Evolutionary conservation across 371 early-diverging fungal genomes (phyloP), one percentile per base, ranked within the genome.

Genomic region (Dinochytrium kinnereticum): DNA sequence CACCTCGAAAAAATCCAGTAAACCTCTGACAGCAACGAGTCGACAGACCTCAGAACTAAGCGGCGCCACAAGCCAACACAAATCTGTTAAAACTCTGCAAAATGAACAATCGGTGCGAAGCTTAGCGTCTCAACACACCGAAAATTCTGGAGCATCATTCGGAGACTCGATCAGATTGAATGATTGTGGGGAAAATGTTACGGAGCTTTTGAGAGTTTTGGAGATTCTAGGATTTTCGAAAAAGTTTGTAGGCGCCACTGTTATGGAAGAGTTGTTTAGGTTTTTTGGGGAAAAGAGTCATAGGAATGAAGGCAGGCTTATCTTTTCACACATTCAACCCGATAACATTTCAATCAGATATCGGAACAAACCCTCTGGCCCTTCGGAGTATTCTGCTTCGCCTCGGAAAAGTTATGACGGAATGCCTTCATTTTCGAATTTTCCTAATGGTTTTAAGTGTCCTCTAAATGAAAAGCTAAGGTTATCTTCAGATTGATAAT

Each of bases 401-500:
- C 10, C 5, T 53, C 26, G 17, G 10, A 13, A 21, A 13, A 24
- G n/a, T 53, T 26, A n/a, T 26, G 5, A 53, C 55, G 24, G 26
- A 53, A 53, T 5, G 5, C 5, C 24, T 53, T 13, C n/a, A 26
- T n/a, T 53, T n/a, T 53, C 7, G 24, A 26, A 24, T 53, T 5
- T 5, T 53, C 5, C 26, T 53, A 13, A 53, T 53, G 55, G 55
- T 53, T 21, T 21, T 44, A 44, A 13, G 10, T 13, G 49, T 10
- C 13, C 21, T 44, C 49, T 21, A 13, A n/a, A n/a, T n/a, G n/a
- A n/a, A n/a, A n/a, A n/a, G n/a, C n/a, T n/a, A n/a, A n/a, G n/a
- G n/a, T n/a, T n/a, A n/a, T n/a, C n/a, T n/a, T n/a, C 24, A 53
- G 55, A 26, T 61, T 37, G 61, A 61, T 61, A 61, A 61, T 26